These are phyloP conservation scores for Haematococcus sp. DNA, from an alignment of 139 green algal species.

Conservation along the genomic window DNA sequence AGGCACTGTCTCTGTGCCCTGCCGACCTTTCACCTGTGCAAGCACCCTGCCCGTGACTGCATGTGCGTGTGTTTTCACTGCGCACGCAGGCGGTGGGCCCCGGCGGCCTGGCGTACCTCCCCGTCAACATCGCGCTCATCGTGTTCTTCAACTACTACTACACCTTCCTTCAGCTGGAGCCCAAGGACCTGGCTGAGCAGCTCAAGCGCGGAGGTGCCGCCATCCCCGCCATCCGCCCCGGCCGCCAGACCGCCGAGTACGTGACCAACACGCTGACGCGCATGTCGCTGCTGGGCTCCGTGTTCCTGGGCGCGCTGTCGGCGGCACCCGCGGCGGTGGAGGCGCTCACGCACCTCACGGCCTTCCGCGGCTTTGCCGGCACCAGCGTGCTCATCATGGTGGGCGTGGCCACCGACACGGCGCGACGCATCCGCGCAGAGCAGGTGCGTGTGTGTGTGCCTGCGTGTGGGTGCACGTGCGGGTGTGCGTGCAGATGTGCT, in stretches of 20 bases:
- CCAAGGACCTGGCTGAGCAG: conserved; percentile 95
- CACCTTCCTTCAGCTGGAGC: conserved; percentile 98
- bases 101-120: conserved; percentile 78
- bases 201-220: conserved; percentile 89
- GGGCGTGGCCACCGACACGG: conserved; percentile 93
- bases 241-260: conserved; percentile 85
- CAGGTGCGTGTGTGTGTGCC: conserved; percentile 20
- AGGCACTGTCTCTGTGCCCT: too few relatives aligned
- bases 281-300: conserved; percentile 91
- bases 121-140: conserved; percentile 91
- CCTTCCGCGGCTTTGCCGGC: conserved; percentile 96
- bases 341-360: conserved; percentile 73
- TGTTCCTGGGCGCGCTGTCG: conserved; percentile 90
- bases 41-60: too few relatives aligned
- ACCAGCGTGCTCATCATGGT: conserved; percentile 94
- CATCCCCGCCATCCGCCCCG: conserved; percentile 88
- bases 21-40: too few relatives aligned
- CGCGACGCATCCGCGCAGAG: conserved; percentile 80
- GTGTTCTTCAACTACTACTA: conserved; percentile 99
- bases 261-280: conserved; percentile 86
- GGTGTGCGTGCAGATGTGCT: too few relatives aligned
- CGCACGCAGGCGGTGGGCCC: conserved; percentile 71
- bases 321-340: conserved; percentile 85
- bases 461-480: too few relatives aligned
- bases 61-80: too few relatives aligned